Evolutionary conservation across 192 early-diverging fungal species (phyloP).

Genomic region (Entophlyctis helioformis): DNA sequence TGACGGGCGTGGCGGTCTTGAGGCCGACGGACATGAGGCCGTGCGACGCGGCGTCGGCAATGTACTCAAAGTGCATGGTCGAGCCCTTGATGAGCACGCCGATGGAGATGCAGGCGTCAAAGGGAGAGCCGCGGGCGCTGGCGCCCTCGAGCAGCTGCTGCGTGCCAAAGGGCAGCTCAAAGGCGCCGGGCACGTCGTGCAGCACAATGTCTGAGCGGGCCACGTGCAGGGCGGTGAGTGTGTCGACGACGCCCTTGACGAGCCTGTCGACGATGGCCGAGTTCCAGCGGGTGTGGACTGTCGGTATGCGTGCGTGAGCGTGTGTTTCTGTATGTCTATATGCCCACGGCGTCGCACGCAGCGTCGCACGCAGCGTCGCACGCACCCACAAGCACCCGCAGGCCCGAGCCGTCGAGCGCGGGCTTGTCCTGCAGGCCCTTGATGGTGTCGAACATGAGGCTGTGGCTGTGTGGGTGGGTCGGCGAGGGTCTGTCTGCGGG

Average conservation of each 20-base stretch:
- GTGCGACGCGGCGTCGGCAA: conserved; percentile 83
- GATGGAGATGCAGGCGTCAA: conserved; percentile 86
- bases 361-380: background rate
- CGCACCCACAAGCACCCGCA: conserved; percentile 16
- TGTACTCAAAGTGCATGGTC: conserved; percentile 99
- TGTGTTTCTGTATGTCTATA: too few relatives aligned
- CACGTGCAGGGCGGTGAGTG: conserved; percentile 60
- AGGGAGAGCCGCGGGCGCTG: conserved; percentile 38
- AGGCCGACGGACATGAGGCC: conserved; percentile 95
- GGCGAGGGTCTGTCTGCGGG: too few relatives aligned
- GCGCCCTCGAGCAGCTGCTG: conserved; percentile 54
- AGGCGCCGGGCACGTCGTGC: conserved; percentile 78
- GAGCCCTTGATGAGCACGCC: conserved; percentile 98
- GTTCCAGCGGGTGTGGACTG: conserved; percentile 97
- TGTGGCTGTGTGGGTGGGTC: too few relatives aligned
- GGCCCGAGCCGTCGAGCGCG: conserved; percentile 6
- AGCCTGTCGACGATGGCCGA: conserved; percentile 69
- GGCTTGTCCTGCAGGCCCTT: background rate
- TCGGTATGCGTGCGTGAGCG: too few relatives aligned
- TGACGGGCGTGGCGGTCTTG: conserved; percentile 72
- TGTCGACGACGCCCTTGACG: conserved; percentile 55
- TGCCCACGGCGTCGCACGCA: background rate
- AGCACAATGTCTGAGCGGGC: conserved; percentile 72
- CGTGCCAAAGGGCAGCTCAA: conserved; percentile 88
- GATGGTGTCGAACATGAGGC: too few relatives aligned